Evolutionary conservation across 768 basidiomycete species (phyloP).

Genomic region (Termitomyces sp.): DNA sequence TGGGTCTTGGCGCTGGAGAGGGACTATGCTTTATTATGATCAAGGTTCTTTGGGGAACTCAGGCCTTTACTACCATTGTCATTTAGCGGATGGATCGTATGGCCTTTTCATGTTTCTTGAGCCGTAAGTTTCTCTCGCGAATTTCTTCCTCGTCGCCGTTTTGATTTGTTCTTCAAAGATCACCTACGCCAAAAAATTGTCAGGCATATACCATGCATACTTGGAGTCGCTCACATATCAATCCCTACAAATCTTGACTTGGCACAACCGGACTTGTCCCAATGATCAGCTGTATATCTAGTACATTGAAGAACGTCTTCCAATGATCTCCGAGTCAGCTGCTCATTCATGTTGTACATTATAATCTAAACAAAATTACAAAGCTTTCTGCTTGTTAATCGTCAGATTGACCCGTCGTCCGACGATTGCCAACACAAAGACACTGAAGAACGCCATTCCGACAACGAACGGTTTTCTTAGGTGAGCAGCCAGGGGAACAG

Average conservation of each 20-base stretch:
- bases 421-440: conserved; percentile 51
- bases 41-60: conserved; percentile 32
- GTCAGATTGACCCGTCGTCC: conserved; percentile 42
- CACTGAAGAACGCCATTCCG: conserved; percentile 55
- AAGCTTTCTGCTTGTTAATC: conserved; percentile 37
- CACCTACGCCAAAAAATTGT: conserved; percentile 25
- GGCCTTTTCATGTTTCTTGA: conserved; percentile 46
- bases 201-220: conserved; percentile 12
- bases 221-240: conserved; percentile 12
- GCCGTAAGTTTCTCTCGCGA: conserved; percentile 29
- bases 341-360: conserved; percentile 7
- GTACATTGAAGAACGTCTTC: background rate
- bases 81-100: conserved; percentile 24
- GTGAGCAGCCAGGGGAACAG: conserved; percentile 73
- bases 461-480: conserved; percentile 84
- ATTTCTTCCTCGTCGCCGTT: background rate
- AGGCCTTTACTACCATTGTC: conserved; percentile 41
- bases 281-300: conserved; percentile 1
- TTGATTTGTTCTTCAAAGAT: conserved; percentile 16
- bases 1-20: conserved; percentile 50
- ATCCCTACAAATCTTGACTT: conserved; percentile 3
- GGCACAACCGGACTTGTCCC: background rate
- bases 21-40: conserved; percentile 49
- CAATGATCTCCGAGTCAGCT: background rate
- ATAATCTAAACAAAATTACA: conserved; percentile 15